Base-by-base conservation (phyloP, 2,329 filamentous ascomycete genomes). In the Microsporum audouinii region DNA sequence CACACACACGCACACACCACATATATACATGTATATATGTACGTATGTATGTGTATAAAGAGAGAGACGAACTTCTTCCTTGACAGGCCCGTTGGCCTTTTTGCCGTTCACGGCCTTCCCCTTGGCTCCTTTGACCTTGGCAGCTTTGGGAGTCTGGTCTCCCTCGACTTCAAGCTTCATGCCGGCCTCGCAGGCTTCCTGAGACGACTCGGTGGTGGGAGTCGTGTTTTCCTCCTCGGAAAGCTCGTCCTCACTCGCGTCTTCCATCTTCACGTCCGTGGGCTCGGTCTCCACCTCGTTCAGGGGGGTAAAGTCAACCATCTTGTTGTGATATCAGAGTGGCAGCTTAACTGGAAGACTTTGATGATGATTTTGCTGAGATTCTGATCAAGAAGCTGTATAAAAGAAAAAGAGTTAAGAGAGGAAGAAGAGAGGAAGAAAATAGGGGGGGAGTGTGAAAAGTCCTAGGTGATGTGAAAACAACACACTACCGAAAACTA, bases 221-320 rank as follows among this genome's bases (percentile, higher is more conserved):
- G 56, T 31, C 6, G 29, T n/a, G n/a, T 31, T 31, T 23, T 45
- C 29, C 3, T n/a, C 57, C 57, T 47, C 41, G 1, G 12, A 23
- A 17, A 41, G 10, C 12, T 17, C 45, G 5, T n/a, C 17, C 5
- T 39, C 14, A 27, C 27, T 14, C 17, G 39, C 29, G 27, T 60
- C 58, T 55, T 55, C 49, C 45, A 34, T 60, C 47, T 55, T 47
- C 4, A 41, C 58, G 29, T 60, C 49, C 12, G 6, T 58, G 23
- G n/a, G n/a, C 2, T 43, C 34, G 23, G 62, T 60, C 27, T 60
- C 62, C 39, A 57, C 51, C 41, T 62, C 57, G 53, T 64, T 64
- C 27, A 62, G 31, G 2, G 63, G 33, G 8, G 60, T 59, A 36
- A 63, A 63, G 5, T 59, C 39, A 17, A 63, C n/a, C 63, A 65